Evolutionary conservation across 495 filamentous ascomycete species (phyloP), one percentile per base, ranked within the genome.

Genomic region (Geoglossum glabrum): DNA sequence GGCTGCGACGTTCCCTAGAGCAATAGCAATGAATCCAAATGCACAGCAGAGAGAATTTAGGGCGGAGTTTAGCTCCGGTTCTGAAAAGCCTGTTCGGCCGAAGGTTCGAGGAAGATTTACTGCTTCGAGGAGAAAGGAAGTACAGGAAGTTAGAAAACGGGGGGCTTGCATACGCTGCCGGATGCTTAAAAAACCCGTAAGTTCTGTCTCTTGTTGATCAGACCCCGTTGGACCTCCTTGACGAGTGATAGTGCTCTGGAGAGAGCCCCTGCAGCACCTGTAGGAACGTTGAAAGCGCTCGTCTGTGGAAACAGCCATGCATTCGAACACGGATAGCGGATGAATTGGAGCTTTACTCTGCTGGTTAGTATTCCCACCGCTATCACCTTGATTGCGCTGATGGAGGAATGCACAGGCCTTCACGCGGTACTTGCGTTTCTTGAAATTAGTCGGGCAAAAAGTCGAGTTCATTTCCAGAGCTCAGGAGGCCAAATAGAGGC

Each of bases 151-250:
- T 30, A 77, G 87, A 27, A 86, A 87, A 63, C 75, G 79, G 27
- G 87, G 87, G 23, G 87, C 87, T 15, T 94, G 87, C 63, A 86
- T 90, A 56, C 79, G 87, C 49, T 94, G 87, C 69, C 78, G 85
- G 2, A 88, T 94, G 72, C 71, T 94, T 11, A 84, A 87, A 64
- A 94, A 94, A 69, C 83, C 84, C 1, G 75, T 77, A 73, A 54
- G 72, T 28, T 52, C 1, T 49, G 21, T n/a, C 36, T 36, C 1
- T 26, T 55, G 28, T 30, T 23, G 28, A 45, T 55, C 43, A 0
- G 26, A 31, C n/a, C 10, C 17, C 28, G 5, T 34, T 8, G 10
- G n/a, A n/a, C n/a, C n/a, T n/a, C n/a, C n/a, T n/a, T n/a, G n/a
- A n/a, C n/a, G 19, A 54, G 6, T 0, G 8, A 49, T 46, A 59